phyloP scores from a whole-genome alignment of 1,284 basidiomycete genomes.

The Grifola frondosa region DNA sequence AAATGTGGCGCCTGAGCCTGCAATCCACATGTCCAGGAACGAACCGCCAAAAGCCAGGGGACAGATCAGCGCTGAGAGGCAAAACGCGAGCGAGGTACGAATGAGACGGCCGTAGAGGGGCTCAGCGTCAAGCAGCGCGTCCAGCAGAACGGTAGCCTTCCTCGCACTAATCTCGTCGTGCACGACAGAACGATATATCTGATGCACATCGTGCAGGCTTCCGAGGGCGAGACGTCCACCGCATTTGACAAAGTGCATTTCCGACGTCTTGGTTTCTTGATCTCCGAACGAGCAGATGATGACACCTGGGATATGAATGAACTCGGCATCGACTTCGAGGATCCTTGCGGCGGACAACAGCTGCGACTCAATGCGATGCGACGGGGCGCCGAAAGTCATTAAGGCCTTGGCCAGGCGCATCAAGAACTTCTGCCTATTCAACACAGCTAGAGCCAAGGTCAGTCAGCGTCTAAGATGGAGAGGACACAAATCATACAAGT shows the following conservation, averaged over 20 bases:
- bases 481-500: slow-evolving; percentile 46
- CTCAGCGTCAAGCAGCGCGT: slow-evolving; percentile 48
- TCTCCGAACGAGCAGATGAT: slow-evolving; percentile 85
- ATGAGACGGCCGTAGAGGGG: slow-evolving; percentile 60
- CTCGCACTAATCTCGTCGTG: slow-evolving; percentile 84
- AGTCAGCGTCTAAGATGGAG: slow-evolving; percentile 11
- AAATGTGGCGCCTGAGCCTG: slow-evolving; percentile 65
- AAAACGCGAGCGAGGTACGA: slow-evolving; percentile 68
- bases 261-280: slow-evolving; percentile 72
- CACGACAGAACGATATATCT: slow-evolving; percentile 75
- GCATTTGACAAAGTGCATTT: slow-evolving; percentile 82
- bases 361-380: slow-evolving; percentile 70
- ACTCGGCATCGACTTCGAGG: slow-evolving; percentile 80
- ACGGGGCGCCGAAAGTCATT: slow-evolving; percentile 72
- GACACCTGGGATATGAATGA: slow-evolving; percentile 77
- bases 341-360: slow-evolving; percentile 75
- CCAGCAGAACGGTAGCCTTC: slow-evolving; percentile 55
- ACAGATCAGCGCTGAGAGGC: slow-evolving; percentile 73
- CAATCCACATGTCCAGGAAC: slow-evolving; percentile 79
- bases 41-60: slow-evolving; percentile 84
- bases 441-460: slow-evolving; percentile 41
- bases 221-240: slow-evolving; percentile 74
- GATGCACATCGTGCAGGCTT: slow-evolving; percentile 73
- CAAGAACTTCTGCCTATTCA: slow-evolving; percentile 61
- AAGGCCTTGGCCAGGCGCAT: slow-evolving; percentile 62